These are phyloP conservation scores for Ascochyta clinopodiicola DNA, from an alignment of 2,329 filamentous ascomycete genomes.

Conservation along the genomic window DNA sequence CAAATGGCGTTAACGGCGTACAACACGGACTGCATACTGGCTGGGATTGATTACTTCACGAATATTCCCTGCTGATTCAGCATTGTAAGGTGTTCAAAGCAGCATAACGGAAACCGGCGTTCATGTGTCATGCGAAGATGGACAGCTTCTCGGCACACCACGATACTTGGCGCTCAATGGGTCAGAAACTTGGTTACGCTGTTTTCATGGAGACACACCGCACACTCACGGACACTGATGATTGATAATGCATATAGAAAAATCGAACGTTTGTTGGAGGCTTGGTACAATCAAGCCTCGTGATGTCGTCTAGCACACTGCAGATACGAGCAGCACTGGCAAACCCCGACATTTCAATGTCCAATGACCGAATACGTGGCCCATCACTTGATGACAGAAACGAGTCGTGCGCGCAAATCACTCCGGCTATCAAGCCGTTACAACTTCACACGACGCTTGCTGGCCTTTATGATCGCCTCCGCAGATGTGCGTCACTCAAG, in stretches of 20 bases:
- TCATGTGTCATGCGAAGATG: neutral
- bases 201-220: neutral
- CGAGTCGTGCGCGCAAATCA: neutral
- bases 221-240: neutral
- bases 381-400: neutral
- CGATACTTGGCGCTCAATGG: neutral
- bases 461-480: neutral
- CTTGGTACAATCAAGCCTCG: neutral
- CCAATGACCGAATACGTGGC: neutral
- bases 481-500: neutral
- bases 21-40: conserved; percentile 2
- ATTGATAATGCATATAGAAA: neutral
- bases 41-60: conserved; percentile 4
- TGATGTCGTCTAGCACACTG: neutral
- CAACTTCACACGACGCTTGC: neutral
- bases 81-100: conserved; percentile 14
- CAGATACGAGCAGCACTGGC: conserved; percentile 5
- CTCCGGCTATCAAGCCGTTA: neutral
- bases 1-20: conserved; percentile 7
- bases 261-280: neutral
- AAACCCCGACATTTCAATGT: neutral
- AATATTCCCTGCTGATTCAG: neutral
- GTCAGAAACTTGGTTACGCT: neutral
- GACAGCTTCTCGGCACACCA: neutral
- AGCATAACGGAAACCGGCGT: neutral